phyloP scores from a whole-genome alignment of 2,329 filamentous ascomycete genomes.

The Pseudocercospora musae region DNA sequence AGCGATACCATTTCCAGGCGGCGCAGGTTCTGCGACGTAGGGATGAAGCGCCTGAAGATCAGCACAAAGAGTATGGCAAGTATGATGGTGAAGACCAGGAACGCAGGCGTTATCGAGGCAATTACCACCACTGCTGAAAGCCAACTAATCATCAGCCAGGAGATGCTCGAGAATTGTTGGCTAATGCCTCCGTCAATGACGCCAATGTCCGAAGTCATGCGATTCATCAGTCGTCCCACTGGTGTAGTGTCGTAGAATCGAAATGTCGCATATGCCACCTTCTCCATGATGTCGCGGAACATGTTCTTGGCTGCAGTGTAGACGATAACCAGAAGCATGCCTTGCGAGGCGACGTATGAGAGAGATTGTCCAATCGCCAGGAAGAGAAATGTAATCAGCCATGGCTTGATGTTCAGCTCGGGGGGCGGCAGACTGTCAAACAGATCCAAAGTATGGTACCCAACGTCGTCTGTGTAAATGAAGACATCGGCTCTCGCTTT shows the following conservation, averaged over 20 bases:
- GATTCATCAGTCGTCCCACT: slow-evolving; percentile 85
- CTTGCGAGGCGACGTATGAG: slow-evolving; percentile 59
- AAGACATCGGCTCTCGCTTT: slow-evolving; percentile 18
- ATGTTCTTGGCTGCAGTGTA: slow-evolving; percentile 74
- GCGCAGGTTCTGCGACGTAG: slow-evolving; percentile 77
- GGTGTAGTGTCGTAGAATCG: slow-evolving; percentile 90
- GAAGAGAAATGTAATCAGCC: slow-evolving; percentile 68
- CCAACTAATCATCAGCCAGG: slow-evolving; percentile 69
- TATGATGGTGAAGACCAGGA: slow-evolving; percentile 67
- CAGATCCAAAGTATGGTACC: slow-evolving; percentile 26
- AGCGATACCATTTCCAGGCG: slow-evolving; percentile 86
- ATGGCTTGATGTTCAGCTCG: slow-evolving; percentile 63
- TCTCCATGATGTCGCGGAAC: slow-evolving; percentile 68
- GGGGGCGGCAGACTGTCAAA: slow-evolving; percentile 63
- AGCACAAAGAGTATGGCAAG: slow-evolving; percentile 68
- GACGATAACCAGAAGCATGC: slow-evolving; percentile 71
- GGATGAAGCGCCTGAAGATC: slow-evolving; percentile 74
- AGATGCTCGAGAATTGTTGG: slow-evolving; percentile 66
- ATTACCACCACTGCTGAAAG: slow-evolving; percentile 72
- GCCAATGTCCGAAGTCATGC: slow-evolving; percentile 84
- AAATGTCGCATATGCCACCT: slow-evolving; percentile 77
- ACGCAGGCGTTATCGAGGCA: slow-evolving; percentile 70
- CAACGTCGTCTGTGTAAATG: slow-evolving; percentile 13
- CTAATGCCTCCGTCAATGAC: slow-evolving; percentile 86
- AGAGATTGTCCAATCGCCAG: slow-evolving; percentile 62